A percentile compares a stretch with the other conserved stretches of the same genome.
Conservation (phyloP, 257 asterid genomes). For the Przewalskia tangutica region DNA sequence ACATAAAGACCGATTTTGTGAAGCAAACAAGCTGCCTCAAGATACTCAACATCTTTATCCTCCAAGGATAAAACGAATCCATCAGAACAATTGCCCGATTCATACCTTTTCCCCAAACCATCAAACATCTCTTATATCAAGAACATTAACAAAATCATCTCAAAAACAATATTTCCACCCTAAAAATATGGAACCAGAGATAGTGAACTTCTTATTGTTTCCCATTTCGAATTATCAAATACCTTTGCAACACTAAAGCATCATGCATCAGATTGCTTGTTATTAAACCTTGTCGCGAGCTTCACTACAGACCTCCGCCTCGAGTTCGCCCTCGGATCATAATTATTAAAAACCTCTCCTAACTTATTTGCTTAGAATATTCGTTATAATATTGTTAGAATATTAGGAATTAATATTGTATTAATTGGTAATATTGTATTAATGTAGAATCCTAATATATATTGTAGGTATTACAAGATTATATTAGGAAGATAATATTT, state of each 20-base stretch:
- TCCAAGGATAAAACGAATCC: constrained; percentile 26
- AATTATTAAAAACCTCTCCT: constrained; percentile 28
- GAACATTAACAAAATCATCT: constrained; percentile 8
- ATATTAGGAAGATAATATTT: too few relatives aligned
- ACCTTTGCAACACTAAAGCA: constrained; percentile 60
- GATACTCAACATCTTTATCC: constrained; percentile 63
- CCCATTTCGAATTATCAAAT: neutral
- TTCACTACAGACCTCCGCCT: constrained; percentile 63
- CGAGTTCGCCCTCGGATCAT: constrained; percentile 48
- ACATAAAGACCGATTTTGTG: too few relatives aligned
- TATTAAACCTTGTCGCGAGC: constrained; percentile 46
- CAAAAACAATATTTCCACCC: neutral
- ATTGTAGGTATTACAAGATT: too few relatives aligned
- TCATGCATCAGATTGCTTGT: constrained; percentile 43
- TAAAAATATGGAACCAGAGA: neutral
- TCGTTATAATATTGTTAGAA: too few relatives aligned
- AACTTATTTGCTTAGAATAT: constrained; percentile 60
- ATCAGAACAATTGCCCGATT: constrained; percentile 1
- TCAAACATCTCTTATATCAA: constrained; percentile 51
- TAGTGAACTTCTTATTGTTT: neutral
- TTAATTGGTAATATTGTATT: too few relatives aligned
- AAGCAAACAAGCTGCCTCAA: constrained; percentile 81
- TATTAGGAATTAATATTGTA: too few relatives aligned
- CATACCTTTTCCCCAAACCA: constrained; percentile 41
- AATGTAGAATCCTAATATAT: too few relatives aligned